phyloP scores from a whole-genome alignment of 345 rosid genomes.

The Salix dunnii region DNA sequence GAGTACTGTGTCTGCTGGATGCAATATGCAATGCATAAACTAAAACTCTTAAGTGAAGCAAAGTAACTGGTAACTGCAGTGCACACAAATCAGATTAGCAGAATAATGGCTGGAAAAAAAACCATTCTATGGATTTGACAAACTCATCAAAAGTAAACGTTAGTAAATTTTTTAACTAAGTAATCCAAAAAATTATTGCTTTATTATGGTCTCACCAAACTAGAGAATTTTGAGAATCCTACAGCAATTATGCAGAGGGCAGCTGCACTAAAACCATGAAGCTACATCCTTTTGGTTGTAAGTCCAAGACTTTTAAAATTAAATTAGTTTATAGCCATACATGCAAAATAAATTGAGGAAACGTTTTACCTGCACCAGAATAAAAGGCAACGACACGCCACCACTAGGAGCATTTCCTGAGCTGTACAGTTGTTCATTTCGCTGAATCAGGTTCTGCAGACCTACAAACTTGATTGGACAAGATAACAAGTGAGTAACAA shows the following conservation, averaged over 20 bases:
- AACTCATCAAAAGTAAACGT: not conserved
- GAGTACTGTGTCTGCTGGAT: not conserved
- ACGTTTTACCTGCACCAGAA: constrained; percentile 84
- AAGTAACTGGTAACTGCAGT: constrained; percentile 1
- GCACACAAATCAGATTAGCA: not conserved
- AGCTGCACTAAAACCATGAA: not conserved
- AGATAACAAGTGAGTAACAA: constrained; percentile 20
- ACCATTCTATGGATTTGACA: not conserved
- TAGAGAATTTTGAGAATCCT: not conserved
- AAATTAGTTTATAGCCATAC: not conserved
- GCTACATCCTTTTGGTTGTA: not conserved
- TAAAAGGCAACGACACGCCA: constrained; percentile 93
- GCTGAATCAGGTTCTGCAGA: constrained; percentile 74
- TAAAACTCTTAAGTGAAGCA: not conserved
- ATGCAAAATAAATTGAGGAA: constrained; percentile 8
- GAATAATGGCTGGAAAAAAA: not conserved
- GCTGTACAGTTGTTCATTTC: constrained; percentile 78
- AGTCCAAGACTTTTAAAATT: not conserved
- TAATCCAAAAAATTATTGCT: not conserved
- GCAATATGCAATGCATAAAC: not conserved
- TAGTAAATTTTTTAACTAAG: not conserved
- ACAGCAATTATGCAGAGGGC: not conserved
- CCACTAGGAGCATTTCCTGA: constrained; percentile 79
- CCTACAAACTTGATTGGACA: constrained; percentile 59
- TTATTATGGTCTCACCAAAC: not conserved